Base-by-base conservation (phyloP, 257 asterid species). In the Nemophila menziesii region DNA sequence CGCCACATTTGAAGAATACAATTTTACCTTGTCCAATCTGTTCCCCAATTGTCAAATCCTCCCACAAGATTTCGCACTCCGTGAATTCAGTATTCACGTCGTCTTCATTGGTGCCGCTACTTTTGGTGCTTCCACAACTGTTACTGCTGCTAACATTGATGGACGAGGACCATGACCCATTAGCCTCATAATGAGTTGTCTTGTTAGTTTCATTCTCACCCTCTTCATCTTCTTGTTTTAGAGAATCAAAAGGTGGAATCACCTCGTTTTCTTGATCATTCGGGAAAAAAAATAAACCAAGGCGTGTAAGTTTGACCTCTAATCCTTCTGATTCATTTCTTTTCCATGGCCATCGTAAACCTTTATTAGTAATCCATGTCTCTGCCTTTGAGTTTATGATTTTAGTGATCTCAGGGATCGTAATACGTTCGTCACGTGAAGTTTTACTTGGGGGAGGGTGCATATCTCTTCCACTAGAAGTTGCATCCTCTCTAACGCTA, bases 21-120 rank as follows among this genome's bases (percentile, higher is more conserved):
- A 2, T 11, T 63, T 42, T 54, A 89, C 98, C 98, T 72, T 89
- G 92, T 33, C 98, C 98, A 49, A 89, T 70, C 49, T 89, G 94
- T 48, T 84, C 94, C 48, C 95, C 94, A 56, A 89, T 46, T 10
- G 92, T 76, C 75, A 89, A 60, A 63, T 89, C 95, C 70, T 89
- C 98, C 97, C 98, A 89, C 57, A 72, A 67, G 41, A 89, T 84
- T 55, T 78, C 95, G 57, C 64, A 80, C 63, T 89, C 92, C 65
- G 75, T 60, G 62, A 73, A 60, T 43, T 89, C 98, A 5, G 70
- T 51, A 52, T 80, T 94, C 11, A 62, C 34, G 55, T 89, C 93
- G 44, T 53, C 72, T 68, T 75, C 80, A 70, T 73, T 76, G 65
- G 70, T 68, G 44, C 79, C 76, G 65, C 83, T 60, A 54, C 92